Conservation (phyloP, 2,329 filamentous ascomycete species). For the Scleromitrula shiraiana region DNA sequence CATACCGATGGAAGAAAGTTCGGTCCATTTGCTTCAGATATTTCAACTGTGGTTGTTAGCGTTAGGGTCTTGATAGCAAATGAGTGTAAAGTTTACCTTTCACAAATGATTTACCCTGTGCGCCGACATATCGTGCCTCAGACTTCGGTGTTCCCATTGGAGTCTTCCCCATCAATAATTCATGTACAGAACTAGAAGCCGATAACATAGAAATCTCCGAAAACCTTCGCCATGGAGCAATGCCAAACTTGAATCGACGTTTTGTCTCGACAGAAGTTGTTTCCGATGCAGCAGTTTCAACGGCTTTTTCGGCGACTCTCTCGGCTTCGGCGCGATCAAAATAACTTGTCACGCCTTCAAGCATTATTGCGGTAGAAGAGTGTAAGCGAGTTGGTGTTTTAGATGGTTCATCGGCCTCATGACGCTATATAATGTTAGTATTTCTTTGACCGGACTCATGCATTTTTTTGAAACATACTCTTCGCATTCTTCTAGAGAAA, state of each 20-base stretch:
- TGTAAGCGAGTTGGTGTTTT: not conserved
- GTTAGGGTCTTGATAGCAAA: not conserved
- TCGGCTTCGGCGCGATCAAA: slow-evolving; percentile 12
- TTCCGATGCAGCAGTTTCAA: not conserved
- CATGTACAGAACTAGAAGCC: slow-evolving; percentile 25
- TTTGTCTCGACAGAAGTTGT: slow-evolving; percentile 7
- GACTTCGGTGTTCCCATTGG: slow-evolving; percentile 23
- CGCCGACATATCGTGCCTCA: slow-evolving; percentile 12
- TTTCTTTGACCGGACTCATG: not conserved
- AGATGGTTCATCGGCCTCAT: not conserved
- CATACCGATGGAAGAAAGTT: slow-evolving; percentile 27
- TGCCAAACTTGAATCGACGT: slow-evolving; percentile 19
- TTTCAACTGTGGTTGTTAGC: slow-evolving; percentile 18
- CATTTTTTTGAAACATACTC: slow-evolving; percentile 10
- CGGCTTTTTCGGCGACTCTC: not conserved
- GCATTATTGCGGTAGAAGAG: slow-evolving; percentile 18
- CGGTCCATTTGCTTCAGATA: slow-evolving; percentile 18
- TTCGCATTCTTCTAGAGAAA: slow-evolving; percentile 9
- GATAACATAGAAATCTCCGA: slow-evolving; percentile 26
- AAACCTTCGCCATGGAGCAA: slow-evolving; percentile 27
- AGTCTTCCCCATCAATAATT: slow-evolving; percentile 25
- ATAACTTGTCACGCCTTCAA: slow-evolving; percentile 20
- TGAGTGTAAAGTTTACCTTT: slow-evolving; percentile 12
- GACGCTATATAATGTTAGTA: slow-evolving; percentile 1
- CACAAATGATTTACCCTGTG: slow-evolving; percentile 14